Percentiles rank a stretch among this genome's conserved stretches.
These are phyloP conservation scores for Pythium insidiosum DNA, from an alignment of 352 stramenopile genomes.

Conservation along the genomic window DNA sequence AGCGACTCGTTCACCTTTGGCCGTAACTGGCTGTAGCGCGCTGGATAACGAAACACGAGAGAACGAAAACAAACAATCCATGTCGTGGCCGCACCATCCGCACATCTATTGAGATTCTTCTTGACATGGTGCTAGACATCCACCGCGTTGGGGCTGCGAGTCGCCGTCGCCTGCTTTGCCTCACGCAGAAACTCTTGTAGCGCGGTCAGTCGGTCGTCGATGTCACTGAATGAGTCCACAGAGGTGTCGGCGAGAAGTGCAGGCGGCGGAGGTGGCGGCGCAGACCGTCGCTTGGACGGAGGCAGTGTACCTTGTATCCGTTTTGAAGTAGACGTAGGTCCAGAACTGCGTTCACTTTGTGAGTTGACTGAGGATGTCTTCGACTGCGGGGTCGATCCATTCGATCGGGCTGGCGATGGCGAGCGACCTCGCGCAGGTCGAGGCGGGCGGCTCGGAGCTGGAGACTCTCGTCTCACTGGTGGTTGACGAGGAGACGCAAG, in stretches of 20 bases:
- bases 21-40: conserved; percentile 12
- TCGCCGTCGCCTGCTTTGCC: no score
- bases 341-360: no score
- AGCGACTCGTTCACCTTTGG: conserved; percentile 10
- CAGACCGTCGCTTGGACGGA: neutral
- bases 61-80: conserved; percentile 3
- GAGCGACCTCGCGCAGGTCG: conserved; percentile 6
- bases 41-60: neutral
- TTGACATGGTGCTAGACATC: conserved; percentile 4
- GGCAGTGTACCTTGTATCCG: neutral
- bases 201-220: conserved; percentile 75
- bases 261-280: conserved; percentile 8
- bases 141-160: no score
- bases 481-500: conserved; percentile 45
- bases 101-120: neutral
- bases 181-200: conserved; percentile 79
- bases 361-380: no score
- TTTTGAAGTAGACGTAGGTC: neutral
- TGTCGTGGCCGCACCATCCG: conserved; percentile 1
- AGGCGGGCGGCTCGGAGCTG: neutral
- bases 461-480: conserved; percentile 17
- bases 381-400: no score
- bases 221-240: conserved; percentile 74
- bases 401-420: conserved; percentile 11
- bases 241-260: conserved; percentile 51